Base-by-base conservation (phyloP, 2,329 filamentous ascomycete genomes). In the Talaromyces marneffei region DNA sequence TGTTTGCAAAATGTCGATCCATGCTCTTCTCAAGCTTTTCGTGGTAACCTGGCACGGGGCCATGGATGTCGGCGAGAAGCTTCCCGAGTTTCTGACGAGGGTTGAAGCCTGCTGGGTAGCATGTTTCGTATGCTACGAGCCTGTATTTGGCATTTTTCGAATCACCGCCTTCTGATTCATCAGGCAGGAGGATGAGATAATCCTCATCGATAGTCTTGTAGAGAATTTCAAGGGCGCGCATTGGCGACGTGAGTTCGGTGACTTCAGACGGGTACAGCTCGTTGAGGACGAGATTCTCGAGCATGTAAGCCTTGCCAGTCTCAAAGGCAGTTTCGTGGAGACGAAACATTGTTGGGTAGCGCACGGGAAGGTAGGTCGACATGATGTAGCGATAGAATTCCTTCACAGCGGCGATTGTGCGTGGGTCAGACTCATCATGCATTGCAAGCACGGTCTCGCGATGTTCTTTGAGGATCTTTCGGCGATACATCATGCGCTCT, bases 61-160 rank as follows among this genome's bases (percentile, higher is more conserved):
- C 70, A 67, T 88, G 85, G 65, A 88, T 87, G 29, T 78, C 76
- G 0, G 79, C 74, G 0, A 87, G 74, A 0, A 77, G 75, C 12
- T 79, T 72, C 1, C 78, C 79, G 8, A 87, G 76, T 63, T 87
- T 87, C 52, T 78, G 66, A n/a, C 72, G 72, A 1, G 83, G 80
- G 65, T 81, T 75, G 74, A 87, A 88, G 9, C 85, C 85, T 1
- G 78, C 76, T 0, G 85, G 85, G 67, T 83, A 86, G 66, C 80
- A 83, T 8, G 78, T 79, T 6, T 80, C 73, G 69, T 83, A 87
- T 7, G 80, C 84, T 68, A 83, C 74, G 9, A 87, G 79, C 31
- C 78, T 72, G 70, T 87, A 87, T 61, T 76, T 78, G 14, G 18
- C 52, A 7, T 27, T 16, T 57, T 35, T 29, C 1, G 31, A 4